These are phyloP conservation scores for Yamadazyma dendronema DNA, from an alignment of 1,139 yeast species.

Conservation along the genomic window DNA sequence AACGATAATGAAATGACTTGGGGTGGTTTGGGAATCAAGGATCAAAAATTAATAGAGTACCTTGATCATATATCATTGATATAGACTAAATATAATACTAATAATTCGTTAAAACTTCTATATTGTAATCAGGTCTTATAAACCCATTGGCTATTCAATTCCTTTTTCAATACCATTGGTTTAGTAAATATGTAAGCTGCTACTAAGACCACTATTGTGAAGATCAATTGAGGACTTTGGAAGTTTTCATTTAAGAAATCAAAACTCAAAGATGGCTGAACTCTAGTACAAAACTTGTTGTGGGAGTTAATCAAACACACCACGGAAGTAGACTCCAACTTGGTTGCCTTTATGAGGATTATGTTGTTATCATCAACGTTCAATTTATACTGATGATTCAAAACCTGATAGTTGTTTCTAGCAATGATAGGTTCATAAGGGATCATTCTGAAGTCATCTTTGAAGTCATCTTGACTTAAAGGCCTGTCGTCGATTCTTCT, in stretches of 20 bases:
- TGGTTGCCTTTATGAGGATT: conserved; percentile 60
- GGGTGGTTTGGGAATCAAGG: conserved; percentile 30
- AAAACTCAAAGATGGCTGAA: conserved; percentile 81
- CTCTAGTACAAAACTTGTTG: conserved; percentile 73
- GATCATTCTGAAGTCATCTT: conserved; percentile 55
- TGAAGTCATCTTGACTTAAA: conserved; percentile 53
- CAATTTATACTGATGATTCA: conserved; percentile 35
- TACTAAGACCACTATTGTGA: conserved; percentile 57
- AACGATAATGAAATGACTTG: conserved; percentile 22
- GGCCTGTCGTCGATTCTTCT: conserved; percentile 58
- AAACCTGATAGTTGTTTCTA: conserved; percentile 41
- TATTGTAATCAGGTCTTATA: conserved; percentile 16
- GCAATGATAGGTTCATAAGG: conserved; percentile 68
- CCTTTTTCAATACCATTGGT: conserved; percentile 59
- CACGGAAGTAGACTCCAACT: conserved; percentile 77
- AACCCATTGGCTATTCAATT: conserved; percentile 38
- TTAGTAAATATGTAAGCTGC: conserved; percentile 44
- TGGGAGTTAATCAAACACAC: conserved; percentile 61
- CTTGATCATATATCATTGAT: conserved; percentile 14
- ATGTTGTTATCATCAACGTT: conserved; percentile 32
- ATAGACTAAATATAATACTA: conserved; percentile 13
- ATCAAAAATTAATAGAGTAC: conserved; percentile 23
- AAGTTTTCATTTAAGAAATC: conserved; percentile 71
- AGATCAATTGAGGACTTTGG: conserved; percentile 60
- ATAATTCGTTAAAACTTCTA: not conserved